Conservation (phyloP, 169 alveolate species). For the Ichthyophthirius multifiliis region DNA sequence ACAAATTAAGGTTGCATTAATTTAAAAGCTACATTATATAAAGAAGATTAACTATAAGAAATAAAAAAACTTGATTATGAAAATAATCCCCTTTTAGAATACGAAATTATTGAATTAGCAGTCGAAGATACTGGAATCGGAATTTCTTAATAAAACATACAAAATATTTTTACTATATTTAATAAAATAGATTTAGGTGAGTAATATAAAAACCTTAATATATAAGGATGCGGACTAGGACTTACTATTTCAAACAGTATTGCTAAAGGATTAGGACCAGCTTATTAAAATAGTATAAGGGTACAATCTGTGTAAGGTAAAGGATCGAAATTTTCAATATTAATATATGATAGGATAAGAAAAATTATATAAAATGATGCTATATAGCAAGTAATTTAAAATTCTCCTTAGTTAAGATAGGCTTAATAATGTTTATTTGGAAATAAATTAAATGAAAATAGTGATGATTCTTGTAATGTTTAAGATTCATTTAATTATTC, state of each 20-base stretch:
- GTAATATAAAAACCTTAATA: background rate
- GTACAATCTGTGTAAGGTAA: background rate
- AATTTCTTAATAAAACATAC: background rate
- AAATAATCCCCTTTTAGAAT: background rate
- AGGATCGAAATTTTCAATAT: background rate
- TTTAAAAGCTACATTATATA: background rate
- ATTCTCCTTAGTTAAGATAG: too few species aligned
- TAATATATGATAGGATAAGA: background rate
- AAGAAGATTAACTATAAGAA: background rate
- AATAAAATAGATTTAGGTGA: background rate
- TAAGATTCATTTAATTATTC: too few species aligned
- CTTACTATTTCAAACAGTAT: conserved; percentile 2
- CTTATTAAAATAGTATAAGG: background rate
- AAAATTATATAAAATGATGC: background rate
- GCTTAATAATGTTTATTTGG: too few species aligned
- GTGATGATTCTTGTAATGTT: too few species aligned
- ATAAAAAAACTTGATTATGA: background rate
- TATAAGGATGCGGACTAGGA: background rate
- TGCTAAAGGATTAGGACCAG: conserved; percentile 3
- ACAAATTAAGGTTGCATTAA: background rate
- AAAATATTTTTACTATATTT: background rate
- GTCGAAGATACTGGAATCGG: conserved; percentile 1
- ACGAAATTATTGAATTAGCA: background rate
- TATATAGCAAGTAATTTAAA: background rate
- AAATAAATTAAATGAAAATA: too few species aligned